These are phyloP conservation scores for Fomitopsis pinicola DNA, from an alignment of 1,284 basidiomycete genomes.

Conservation along the genomic window DNA sequence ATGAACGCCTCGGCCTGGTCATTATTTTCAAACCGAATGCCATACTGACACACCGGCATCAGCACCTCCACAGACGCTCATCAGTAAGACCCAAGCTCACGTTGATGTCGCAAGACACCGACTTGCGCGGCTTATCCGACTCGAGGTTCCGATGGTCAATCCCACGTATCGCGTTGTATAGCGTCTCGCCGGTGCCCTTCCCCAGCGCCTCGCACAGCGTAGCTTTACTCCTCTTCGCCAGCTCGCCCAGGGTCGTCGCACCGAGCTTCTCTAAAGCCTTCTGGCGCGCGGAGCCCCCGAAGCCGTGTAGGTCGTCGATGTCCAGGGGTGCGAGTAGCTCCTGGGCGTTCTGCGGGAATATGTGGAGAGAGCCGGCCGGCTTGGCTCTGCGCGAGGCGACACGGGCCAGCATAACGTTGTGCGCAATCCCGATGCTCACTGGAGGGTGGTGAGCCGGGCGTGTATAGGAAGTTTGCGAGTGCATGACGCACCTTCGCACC, in stretches of 20 bases:
- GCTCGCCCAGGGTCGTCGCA: constrained; percentile 65
- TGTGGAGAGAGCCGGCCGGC: constrained; percentile 81
- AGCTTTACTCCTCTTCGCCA: constrained; percentile 57
- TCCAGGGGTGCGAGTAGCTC: constrained; percentile 72
- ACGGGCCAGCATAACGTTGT: constrained; percentile 90
- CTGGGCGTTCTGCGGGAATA: constrained; percentile 50
- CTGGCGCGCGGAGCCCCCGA: constrained; percentile 71
- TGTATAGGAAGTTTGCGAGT: background rate
- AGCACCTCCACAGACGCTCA: background rate
- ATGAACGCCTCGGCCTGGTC: constrained; percentile 81
- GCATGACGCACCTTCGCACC: constrained; percentile 70
- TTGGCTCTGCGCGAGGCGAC: constrained; percentile 91
- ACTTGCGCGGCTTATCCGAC: constrained; percentile 80
- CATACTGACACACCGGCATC: constrained; percentile 58
- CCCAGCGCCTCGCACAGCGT: constrained; percentile 75
- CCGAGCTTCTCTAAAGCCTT: constrained; percentile 79
- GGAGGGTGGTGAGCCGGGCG: background rate
- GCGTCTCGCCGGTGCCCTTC: constrained; percentile 76
- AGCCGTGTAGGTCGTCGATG: constrained; percentile 85
- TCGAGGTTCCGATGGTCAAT: constrained; percentile 79
- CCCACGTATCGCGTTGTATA: constrained; percentile 83
- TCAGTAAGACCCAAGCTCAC: constrained; percentile 41
- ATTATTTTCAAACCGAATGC: constrained; percentile 85
- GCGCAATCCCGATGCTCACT: constrained; percentile 90
- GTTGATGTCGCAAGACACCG: constrained; percentile 89